Percentiles rank a stretch among this genome's conserved stretches.
Evolutionary conservation across 371 early-diverging fungal genomes (phyloP).

Genomic region (Batrachochytrium dendrobatidis): DNA sequence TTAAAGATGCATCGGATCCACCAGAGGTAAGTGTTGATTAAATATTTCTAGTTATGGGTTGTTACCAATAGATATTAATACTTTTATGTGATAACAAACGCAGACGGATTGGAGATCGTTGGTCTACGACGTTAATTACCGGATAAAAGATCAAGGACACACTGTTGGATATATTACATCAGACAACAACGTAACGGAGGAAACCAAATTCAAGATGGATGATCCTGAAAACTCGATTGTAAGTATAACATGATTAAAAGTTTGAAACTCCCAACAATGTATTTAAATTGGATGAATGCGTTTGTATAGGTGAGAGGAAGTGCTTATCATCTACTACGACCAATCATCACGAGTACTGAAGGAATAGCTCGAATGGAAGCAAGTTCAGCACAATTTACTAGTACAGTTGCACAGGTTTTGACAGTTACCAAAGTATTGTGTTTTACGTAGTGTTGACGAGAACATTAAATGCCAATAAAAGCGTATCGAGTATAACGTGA

Average conservation of each 20-base stretch:
- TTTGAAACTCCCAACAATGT: background rate
- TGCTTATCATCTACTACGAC: conserved; percentile 13
- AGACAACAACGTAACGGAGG: conserved; percentile 29
- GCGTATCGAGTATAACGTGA: background rate
- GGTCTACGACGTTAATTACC: conserved; percentile 31
- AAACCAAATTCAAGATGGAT: conserved; percentile 22
- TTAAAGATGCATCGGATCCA: conserved; percentile 13
- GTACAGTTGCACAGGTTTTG: conserved; percentile 16
- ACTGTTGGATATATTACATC: conserved; percentile 22
- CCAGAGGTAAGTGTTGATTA: background rate
- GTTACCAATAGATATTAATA: background rate
- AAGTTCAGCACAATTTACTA: conserved; percentile 10
- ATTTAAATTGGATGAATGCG: background rate
- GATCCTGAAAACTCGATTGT: conserved; percentile 7
- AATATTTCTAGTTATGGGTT: background rate
- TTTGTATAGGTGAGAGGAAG: conserved; percentile 2
- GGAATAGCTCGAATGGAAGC: conserved; percentile 2
- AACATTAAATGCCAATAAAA: no score
- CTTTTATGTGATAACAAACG: background rate
- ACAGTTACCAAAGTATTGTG: conserved; percentile 15
- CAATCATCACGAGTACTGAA: conserved; percentile 1
- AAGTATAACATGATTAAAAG: background rate
- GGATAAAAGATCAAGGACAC: conserved; percentile 19
- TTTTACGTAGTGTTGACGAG: no score
- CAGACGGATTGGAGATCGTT: conserved; percentile 29